Evolutionary conservation across 202 grass and related monocot genomes (phyloP).

Genomic region (Setaria viridis): DNA sequence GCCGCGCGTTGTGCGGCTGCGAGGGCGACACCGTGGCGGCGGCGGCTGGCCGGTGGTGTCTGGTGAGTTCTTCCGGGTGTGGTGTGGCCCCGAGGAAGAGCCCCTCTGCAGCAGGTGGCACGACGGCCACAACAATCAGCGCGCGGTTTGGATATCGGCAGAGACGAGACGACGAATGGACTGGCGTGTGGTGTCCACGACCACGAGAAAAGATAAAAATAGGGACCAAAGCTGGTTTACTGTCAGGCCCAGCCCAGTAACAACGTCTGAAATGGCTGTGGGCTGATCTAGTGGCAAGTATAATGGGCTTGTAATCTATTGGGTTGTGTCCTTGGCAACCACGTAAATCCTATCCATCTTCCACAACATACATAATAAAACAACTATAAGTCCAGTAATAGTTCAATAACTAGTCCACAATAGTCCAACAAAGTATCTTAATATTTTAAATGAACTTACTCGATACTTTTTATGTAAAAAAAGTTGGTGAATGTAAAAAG

Average conservation of each 20-base stretch:
- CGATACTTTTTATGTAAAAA: too few species aligned
- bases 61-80: background rate
- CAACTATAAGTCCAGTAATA: too few species aligned
- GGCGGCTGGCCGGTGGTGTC: background rate
- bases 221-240: too few species aligned
- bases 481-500: too few species aligned
- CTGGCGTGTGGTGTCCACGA: slow-evolving; percentile 25
- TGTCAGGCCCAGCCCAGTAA: background rate
- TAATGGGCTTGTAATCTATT: background rate
- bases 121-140: slow-evolving; percentile 20
- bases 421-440: too few species aligned
- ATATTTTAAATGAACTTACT: too few species aligned
- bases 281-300: background rate
- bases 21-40: slow-evolving; percentile 42
- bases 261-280: background rate
- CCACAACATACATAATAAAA: too few species aligned
- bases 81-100: background rate
- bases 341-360: too few species aligned
- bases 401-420: too few species aligned
- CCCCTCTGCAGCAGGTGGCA: background rate
- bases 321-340: background rate
- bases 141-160: slow-evolving; percentile 23
- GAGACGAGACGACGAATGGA: background rate
- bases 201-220: background rate
- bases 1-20: slow-evolving; percentile 33